Evolutionary conservation across 345 rosid species (phyloP).

Genomic region (Orychophragmus violaceus): DNA sequence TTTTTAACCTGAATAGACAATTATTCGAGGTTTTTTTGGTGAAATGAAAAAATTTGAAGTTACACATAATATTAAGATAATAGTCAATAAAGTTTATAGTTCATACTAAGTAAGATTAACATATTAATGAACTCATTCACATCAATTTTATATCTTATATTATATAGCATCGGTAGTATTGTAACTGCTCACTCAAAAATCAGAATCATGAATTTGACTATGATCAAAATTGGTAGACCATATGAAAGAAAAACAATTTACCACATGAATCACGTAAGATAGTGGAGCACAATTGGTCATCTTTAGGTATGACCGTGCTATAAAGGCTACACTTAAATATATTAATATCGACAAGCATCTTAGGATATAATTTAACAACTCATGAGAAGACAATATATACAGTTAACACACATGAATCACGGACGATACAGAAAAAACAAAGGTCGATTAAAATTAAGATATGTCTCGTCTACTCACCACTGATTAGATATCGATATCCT

Average conservation of each 20-base stretch:
- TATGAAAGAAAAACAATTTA: not conserved
- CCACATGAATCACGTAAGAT: constrained; percentile 3
- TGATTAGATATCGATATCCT: no score
- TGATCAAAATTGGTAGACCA: no score
- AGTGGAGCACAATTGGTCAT: not conserved
- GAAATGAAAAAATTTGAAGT: no score
- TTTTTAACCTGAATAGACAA: no score
- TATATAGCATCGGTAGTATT: no score
- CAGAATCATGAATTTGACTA: no score
- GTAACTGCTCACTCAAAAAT: no score
- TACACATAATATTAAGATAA: not conserved
- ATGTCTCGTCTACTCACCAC: not conserved
- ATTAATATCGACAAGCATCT: not conserved
- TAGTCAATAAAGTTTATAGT: no score
- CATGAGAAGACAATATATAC: not conserved
- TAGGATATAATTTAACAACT: not conserved
- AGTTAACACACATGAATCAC: constrained; percentile 8
- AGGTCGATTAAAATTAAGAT: not conserved
- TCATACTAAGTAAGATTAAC: no score
- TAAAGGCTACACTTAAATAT: not conserved
- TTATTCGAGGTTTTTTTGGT: no score
- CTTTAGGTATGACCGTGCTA: not conserved
- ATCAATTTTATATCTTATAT: no score
- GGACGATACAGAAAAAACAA: not conserved
- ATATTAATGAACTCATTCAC: no score